Conservation (phyloP, 2,329 filamentous ascomycete species). For the Fusarium compactum region DNA sequence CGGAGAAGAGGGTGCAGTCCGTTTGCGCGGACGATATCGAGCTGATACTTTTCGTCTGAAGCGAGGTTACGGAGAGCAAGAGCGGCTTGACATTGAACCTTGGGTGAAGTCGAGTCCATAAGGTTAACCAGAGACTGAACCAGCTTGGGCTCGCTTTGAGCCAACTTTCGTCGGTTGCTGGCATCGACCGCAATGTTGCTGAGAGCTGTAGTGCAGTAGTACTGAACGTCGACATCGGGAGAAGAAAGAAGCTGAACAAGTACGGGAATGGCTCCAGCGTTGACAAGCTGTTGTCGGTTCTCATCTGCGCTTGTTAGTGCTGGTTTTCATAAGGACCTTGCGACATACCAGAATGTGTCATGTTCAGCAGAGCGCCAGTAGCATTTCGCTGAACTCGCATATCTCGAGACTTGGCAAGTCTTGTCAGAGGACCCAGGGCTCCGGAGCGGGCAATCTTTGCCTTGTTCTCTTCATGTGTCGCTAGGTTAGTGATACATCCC, state of each 20-base stretch:
- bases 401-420: slow-evolving; percentile 95
- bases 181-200: slow-evolving; percentile 98
- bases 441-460: slow-evolving; percentile 97
- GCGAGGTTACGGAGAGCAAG: slow-evolving; percentile 93
- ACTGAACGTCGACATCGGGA: slow-evolving; percentile 95
- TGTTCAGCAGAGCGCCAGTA: slow-evolving; percentile 94
- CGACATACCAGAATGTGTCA: slow-evolving; percentile 93
- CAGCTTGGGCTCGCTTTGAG: slow-evolving; percentile 88
- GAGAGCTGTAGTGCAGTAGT: slow-evolving; percentile 98
- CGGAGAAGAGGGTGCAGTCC: slow-evolving; percentile 88
- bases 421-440: slow-evolving; percentile 88
- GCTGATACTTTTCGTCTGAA: slow-evolving; percentile 98
- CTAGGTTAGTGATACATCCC: slow-evolving; percentile 97
- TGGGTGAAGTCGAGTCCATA: slow-evolving; percentile 97
- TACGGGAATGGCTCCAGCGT: slow-evolving; percentile 96
- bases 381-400: slow-evolving; percentile 99
- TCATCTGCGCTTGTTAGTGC: slow-evolving; percentile 73
- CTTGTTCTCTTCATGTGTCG: slow-evolving; percentile 99
- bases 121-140: slow-evolving; percentile 94
- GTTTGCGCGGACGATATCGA: slow-evolving; percentile 93
- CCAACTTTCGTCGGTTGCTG: slow-evolving; percentile 89
- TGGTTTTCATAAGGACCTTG: not conserved
- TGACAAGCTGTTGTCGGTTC: slow-evolving; percentile 96
- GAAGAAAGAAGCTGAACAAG: slow-evolving; percentile 95
- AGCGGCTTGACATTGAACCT: slow-evolving; percentile 97